Base-by-base conservation (phyloP, 2,329 filamentous ascomycete species). In the Fusarium siculi region DNA sequence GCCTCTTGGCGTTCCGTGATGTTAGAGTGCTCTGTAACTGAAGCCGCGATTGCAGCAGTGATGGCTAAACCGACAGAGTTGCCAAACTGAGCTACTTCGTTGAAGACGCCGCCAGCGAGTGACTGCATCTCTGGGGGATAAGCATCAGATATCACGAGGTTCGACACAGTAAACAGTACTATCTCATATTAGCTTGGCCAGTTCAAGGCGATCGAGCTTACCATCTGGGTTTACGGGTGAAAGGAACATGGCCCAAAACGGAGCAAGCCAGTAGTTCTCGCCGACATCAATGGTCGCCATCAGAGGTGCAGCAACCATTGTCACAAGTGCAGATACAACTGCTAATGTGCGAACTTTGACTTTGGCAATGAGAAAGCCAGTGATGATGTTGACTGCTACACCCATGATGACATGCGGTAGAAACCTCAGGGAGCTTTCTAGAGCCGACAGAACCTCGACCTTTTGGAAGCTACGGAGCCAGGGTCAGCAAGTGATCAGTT, bases 101-200 rank as follows among this genome's bases (percentile, higher is more conserved):
- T 90, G 79, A 91, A 91, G 0, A 91, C 87, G 0, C 86, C 89
- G 0, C 89, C 89, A 0, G 88, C 89, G 1, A 91, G 81, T 0
- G 86, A 88, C 64, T 91, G 89, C 5, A 84, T 85, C 23, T 87
- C 81, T 0, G 83, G 79, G 0, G 88, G 87, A 66, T 90, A 90
- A 2, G 84, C 85, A 32, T 88, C 85, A 1, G 86, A 85, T 7
- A 91, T 86, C 7, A 90, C 82, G 4, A 91, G 82, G 46, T 86
- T 83, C 0, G 85, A 87, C 0, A 90, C 85, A 0, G 87, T 90
- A 73, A 89, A 91, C 1, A 91, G 80, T 0, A 88, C 86, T 79
- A 49, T 18, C 18, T 19, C 0, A 14, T 9, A 15, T 50, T 50
- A 50, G 28, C 5, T 14, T 32, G 25, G 7, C 12, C 19, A 7